Percentiles rank a stretch among this genome's conserved stretches.
phyloP scores from a whole-genome alignment of 179 eudicot species.

The Vitellaria paradoxa region DNA sequence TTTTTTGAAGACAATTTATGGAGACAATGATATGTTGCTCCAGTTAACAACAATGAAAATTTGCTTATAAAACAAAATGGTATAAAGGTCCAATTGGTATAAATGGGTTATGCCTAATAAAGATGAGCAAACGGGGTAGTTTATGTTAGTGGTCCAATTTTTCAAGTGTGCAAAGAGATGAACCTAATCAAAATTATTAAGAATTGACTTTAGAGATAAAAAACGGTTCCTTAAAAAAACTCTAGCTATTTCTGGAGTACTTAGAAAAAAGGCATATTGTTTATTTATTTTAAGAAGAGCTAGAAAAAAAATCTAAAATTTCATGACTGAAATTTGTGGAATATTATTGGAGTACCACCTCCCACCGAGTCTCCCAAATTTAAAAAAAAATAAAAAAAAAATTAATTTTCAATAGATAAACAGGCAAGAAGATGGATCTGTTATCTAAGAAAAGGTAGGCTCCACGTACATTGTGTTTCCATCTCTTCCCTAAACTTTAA shows the following conservation, averaged over 20 bases:
- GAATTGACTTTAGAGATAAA: not conserved
- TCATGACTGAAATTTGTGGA: too few relatives aligned
- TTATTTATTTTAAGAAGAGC: too few relatives aligned
- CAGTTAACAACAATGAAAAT: not conserved
- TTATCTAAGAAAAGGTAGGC: slow-evolving; percentile 12
- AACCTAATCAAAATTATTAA: not conserved
- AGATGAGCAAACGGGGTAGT: not conserved
- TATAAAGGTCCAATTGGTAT: too few relatives aligned
- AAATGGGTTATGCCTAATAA: not conserved
- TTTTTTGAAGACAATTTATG: too few relatives aligned
- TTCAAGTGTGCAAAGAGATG: not conserved
- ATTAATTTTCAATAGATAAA: too few relatives aligned
- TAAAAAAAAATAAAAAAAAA: too few relatives aligned
- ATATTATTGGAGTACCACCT: too few relatives aligned
- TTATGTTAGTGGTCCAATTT: not conserved
- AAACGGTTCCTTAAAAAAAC: not conserved
- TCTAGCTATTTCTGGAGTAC: too few relatives aligned
- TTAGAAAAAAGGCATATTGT: too few relatives aligned
- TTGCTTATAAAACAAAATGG: too few relatives aligned
- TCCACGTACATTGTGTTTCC: slow-evolving; percentile 8
- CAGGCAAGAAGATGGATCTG: slow-evolving; percentile 16
- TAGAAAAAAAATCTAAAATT: not conserved
- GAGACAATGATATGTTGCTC: too few relatives aligned
- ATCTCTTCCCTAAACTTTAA: not conserved
- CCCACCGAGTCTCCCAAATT: not conserved